phyloP scores from a whole-genome alignment of 2,329 filamentous ascomycete species.

The Talaromyces sp. region DNA sequence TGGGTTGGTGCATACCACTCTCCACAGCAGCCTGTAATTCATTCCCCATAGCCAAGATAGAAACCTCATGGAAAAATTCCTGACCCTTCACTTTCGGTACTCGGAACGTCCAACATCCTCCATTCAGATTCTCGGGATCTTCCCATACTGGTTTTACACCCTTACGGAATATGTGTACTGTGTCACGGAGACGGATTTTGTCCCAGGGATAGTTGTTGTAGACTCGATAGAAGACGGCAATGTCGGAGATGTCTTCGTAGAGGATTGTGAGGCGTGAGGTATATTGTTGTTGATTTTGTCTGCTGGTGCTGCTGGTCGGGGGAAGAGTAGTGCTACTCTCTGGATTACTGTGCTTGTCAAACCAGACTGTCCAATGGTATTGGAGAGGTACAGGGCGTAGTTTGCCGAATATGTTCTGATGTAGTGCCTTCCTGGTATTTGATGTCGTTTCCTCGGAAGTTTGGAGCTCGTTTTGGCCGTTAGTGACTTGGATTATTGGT shows the following conservation, averaged over 20 bases:
- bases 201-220: slow-evolving; percentile 75
- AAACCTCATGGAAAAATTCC: slow-evolving; percentile 40
- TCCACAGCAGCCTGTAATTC: slow-evolving; percentile 63
- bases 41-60: slow-evolving; percentile 33
- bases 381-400: slow-evolving; percentile 44
- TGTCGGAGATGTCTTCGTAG: slow-evolving; percentile 39
- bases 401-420: slow-evolving; percentile 42
- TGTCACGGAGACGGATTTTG: slow-evolving; percentile 70
- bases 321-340: background rate
- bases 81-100: slow-evolving; percentile 68
- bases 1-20: slow-evolving; percentile 55
- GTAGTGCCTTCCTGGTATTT: slow-evolving; percentile 33
- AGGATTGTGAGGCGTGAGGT: slow-evolving; percentile 29
- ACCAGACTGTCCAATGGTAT: slow-evolving; percentile 47
- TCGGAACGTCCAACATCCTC: slow-evolving; percentile 89
- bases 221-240: slow-evolving; percentile 65
- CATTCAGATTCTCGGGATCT: slow-evolving; percentile 77
- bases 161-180: slow-evolving; percentile 72
- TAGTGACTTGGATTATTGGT: slow-evolving; percentile 3
- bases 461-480: background rate
- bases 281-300: slow-evolving; percentile 8
- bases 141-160: slow-evolving; percentile 75
- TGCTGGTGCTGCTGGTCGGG: slow-evolving; percentile 19
- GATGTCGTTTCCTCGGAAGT: background rate
- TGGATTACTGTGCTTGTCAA: slow-evolving; percentile 38